Percentiles rank a stretch among this genome's conserved stretches.
phyloP scores from a whole-genome alignment of 2,329 filamentous ascomycete species.

The Colletotrichum sidae region DNA sequence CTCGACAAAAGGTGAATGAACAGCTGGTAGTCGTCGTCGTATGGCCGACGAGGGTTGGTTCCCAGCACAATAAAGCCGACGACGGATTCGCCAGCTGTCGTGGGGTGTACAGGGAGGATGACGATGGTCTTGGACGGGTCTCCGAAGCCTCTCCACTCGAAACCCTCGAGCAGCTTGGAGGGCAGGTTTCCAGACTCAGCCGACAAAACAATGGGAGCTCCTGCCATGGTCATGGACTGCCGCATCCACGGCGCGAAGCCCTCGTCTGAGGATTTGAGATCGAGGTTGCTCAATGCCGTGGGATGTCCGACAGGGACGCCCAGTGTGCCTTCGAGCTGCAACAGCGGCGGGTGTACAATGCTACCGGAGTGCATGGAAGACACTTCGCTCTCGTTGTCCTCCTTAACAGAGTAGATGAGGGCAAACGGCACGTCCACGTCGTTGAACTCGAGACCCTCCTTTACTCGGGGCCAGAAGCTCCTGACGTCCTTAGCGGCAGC shows the following conservation, averaged over 20 bases:
- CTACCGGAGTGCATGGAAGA: constrained; percentile 79
- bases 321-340: constrained; percentile 77
- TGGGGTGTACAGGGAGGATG: constrained; percentile 83
- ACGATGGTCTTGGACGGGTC: constrained; percentile 78
- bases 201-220: constrained; percentile 75
- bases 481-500: constrained; percentile 78
- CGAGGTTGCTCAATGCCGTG: constrained; percentile 70
- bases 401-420: constrained; percentile 79
- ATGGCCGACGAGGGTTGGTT: constrained; percentile 81
- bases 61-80: constrained; percentile 85
- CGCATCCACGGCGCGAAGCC: constrained; percentile 83
- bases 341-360: constrained; percentile 69
- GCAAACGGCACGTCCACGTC: constrained; percentile 82
- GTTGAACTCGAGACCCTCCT: constrained; percentile 77
- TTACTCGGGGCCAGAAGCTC: constrained; percentile 78
- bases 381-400: constrained; percentile 77
- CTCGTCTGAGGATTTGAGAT: constrained; percentile 75
- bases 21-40: constrained; percentile 82
- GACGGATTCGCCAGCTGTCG: constrained; percentile 75
- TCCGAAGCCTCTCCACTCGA: constrained; percentile 78
- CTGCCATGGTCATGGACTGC: constrained; percentile 75
- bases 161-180: constrained; percentile 70
- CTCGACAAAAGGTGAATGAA: constrained; percentile 81
- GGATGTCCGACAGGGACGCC: constrained; percentile 75
- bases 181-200: constrained; percentile 76